Evolutionary conservation across 2,329 filamentous ascomycete species (phyloP).

Genomic region (Sordariomycetes sp.): DNA sequence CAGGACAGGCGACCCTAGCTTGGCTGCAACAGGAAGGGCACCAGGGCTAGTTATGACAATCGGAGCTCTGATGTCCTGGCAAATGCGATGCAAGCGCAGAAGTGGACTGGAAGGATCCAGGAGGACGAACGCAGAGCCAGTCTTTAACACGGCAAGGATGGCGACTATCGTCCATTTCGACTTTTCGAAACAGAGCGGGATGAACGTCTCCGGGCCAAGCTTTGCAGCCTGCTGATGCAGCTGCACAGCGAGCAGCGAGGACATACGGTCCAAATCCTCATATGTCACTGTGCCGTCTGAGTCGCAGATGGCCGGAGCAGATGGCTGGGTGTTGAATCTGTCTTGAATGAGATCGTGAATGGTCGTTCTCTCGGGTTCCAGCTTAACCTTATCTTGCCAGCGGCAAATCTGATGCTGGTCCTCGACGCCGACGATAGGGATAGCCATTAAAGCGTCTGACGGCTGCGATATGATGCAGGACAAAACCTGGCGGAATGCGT

Average conservation of each 20-base stretch:
- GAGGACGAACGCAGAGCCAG: constrained; percentile 4
- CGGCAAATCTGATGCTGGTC: too few species aligned
- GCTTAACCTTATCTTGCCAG: too few species aligned
- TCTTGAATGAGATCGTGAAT: too few species aligned
- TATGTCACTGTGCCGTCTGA: constrained; percentile 25
- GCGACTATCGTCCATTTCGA: constrained; percentile 2
- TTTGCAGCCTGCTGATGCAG: constrained; percentile 10
- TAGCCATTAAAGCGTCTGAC: too few species aligned
- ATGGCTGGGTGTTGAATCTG: too few species aligned
- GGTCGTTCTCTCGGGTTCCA: too few species aligned
- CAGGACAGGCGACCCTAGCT: constrained; percentile 13
- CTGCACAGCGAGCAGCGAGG: background rate
- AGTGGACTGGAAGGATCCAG: constrained; percentile 4
- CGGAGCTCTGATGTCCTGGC: background rate
- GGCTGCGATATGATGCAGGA: too few species aligned
- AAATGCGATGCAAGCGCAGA: background rate
- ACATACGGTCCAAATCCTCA: background rate
- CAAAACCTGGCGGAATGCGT: too few species aligned
- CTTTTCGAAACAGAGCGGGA: constrained; percentile 5
- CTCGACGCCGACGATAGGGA: too few species aligned
- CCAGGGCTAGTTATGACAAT: constrained; percentile 5
- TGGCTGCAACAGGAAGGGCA: background rate
- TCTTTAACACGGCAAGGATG: constrained; percentile 5
- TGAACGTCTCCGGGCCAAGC: constrained; percentile 7
- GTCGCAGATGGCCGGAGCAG: constrained; percentile 26